Conservation (phyloP, 305 asterid genomes). For the Striga hermonthica region DNA sequence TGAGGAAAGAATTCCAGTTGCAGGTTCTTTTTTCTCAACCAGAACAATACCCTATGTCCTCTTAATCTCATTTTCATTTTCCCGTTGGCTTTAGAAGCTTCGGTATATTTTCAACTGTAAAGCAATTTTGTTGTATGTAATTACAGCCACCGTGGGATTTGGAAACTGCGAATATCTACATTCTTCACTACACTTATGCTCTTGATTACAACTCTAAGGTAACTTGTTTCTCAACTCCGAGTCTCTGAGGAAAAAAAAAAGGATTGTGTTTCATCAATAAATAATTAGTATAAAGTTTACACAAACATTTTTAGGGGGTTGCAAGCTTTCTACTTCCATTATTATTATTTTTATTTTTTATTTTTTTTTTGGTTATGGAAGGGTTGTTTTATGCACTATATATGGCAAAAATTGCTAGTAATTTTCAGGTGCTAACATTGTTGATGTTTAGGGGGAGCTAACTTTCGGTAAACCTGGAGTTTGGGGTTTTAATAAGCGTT, state of each 20-base stretch:
- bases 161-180: conserved; percentile 37
- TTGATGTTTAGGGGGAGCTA: conserved; percentile 46
- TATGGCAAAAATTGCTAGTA: no score
- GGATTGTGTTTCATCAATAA: no score
- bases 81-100: not conserved
- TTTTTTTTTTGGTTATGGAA: no score
- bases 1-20: conserved; percentile 41
- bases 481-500: conserved; percentile 83
- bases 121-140: no score
- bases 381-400: no score
- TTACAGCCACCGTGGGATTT: conserved; percentile 49
- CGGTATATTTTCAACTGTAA: not conserved
- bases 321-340: no score
- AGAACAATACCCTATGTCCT: no score
- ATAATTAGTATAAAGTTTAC: no score
- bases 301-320: no score
- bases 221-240: not conserved
- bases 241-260: no score
- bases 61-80: no score
- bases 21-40: conserved; percentile 37
- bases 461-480: conserved; percentile 64
- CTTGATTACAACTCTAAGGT: conserved; percentile 52
- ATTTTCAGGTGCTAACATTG: not conserved
- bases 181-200: conserved; percentile 55
- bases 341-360: no score